Conservation (phyloP, 1,139 yeast species). For the Saccharomycopsis crataegensis region DNA sequence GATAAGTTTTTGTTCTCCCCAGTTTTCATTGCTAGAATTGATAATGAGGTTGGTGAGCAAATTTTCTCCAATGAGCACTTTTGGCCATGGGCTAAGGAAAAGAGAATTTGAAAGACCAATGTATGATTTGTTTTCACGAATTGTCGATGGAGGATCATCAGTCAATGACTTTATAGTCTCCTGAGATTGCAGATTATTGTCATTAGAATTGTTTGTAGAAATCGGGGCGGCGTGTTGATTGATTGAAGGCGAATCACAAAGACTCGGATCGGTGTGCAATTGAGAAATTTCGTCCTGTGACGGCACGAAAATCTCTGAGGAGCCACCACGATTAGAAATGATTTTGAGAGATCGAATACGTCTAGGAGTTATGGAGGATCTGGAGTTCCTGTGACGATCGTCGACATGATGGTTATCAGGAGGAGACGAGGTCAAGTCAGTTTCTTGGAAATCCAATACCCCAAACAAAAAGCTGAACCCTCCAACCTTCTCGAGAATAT, state of each 20-base stretch:
- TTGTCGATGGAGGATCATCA: not conserved
- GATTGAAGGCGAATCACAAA: not conserved
- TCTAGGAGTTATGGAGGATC: too few relatives aligned
- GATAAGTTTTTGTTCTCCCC: conserved; percentile 13
- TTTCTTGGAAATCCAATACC: conserved; percentile 28
- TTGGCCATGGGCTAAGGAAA: conserved; percentile 19
- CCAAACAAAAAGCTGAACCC: conserved; percentile 86
- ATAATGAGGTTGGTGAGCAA: conserved; percentile 11
- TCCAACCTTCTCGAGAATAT: conserved; percentile 48
- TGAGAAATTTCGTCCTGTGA: not conserved
- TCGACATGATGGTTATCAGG: too few relatives aligned
- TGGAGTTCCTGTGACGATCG: conserved; percentile 13
- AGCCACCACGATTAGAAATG: conserved; percentile 15
- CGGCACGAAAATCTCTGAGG: conserved; percentile 9
- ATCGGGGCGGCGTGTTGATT: not conserved
- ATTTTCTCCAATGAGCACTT: conserved; percentile 18
- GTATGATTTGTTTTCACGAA: conserved; percentile 6
- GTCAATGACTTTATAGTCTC: not conserved
- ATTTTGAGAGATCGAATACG: conserved; percentile 12
- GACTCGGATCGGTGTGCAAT: too few relatives aligned
- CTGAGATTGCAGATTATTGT: not conserved
- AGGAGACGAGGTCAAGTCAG: not conserved
- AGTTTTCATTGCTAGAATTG: conserved; percentile 13
- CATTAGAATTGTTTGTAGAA: not conserved
- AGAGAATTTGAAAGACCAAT: conserved; percentile 19